A percentile compares a stretch with the other conserved stretches of the same genome.
Evolutionary conservation across 1,284 basidiomycete species (phyloP).

Genomic region (Marasmius fiardii): DNA sequence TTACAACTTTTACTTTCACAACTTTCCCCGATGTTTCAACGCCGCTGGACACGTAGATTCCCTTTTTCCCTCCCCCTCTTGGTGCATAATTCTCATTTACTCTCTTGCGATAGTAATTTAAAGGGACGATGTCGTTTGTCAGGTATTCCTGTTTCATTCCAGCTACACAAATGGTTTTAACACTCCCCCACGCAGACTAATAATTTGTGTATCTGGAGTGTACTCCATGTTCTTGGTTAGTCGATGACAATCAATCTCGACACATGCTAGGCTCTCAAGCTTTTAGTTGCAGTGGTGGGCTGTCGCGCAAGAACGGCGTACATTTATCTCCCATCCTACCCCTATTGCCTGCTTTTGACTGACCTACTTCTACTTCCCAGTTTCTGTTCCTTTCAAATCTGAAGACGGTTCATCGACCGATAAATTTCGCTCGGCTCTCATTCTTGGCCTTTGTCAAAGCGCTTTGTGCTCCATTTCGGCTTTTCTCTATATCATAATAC

Average conservation of each 20-base stretch:
- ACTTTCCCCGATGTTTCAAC: background rate
- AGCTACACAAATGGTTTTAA: background rate
- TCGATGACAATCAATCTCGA: slow-evolving; percentile 10
- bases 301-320: slow-evolving; percentile 87
- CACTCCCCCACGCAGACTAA: slow-evolving; percentile 41
- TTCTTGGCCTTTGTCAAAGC: slow-evolving; percentile 88
- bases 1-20: too few species aligned
- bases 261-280: slow-evolving; percentile 10
- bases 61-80: background rate
- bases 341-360: slow-evolving; percentile 1
- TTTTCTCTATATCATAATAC: slow-evolving; percentile 73
- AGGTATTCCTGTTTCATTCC: slow-evolving; percentile 23
- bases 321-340: slow-evolving; percentile 24
- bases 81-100: background rate
- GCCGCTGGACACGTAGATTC: slow-evolving; percentile 3
- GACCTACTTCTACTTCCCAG: slow-evolving; percentile 34
- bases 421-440: slow-evolving; percentile 85
- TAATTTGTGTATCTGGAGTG: slow-evolving; percentile 64
- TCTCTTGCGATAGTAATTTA: background rate
- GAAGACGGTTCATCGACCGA: slow-evolving; percentile 60
- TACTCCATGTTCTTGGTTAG: slow-evolving; percentile 78
- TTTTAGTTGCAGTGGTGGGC: slow-evolving; percentile 67
- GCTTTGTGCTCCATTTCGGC: slow-evolving; percentile 78
- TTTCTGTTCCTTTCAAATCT: slow-evolving; percentile 80
- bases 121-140: slow-evolving; percentile 34